These are phyloP conservation scores for Sporisorium iseilematis-ciliati DNA, from an alignment of 1,284 basidiomycete genomes.

Conservation along the genomic window DNA sequence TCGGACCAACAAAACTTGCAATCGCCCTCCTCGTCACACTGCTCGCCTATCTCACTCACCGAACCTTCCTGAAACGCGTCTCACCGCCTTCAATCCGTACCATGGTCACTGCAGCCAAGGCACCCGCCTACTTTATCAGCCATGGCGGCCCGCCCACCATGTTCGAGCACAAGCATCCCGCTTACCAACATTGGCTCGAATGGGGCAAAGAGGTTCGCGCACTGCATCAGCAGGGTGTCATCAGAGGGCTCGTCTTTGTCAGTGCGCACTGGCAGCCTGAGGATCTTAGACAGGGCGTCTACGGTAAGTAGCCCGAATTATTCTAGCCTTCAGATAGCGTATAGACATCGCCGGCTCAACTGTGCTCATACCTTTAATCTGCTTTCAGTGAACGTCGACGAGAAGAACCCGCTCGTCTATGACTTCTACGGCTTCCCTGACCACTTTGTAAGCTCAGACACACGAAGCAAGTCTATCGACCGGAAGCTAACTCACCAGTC, in stretches of 20 bases:
- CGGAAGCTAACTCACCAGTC: not conserved
- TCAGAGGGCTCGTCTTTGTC: constrained; percentile 71
- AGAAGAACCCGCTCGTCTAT: constrained; percentile 70
- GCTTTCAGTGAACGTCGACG: constrained; percentile 66
- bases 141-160: constrained; percentile 71
- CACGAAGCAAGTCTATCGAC: no score
- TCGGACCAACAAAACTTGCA: constrained; percentile 1
- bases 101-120: constrained; percentile 24
- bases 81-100: not conserved
- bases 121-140: constrained; percentile 55
- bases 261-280: constrained; percentile 72
- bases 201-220: constrained; percentile 67
- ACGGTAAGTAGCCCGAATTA: constrained; percentile 19
- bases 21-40: constrained; percentile 16
- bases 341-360: not conserved
- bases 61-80: not conserved
- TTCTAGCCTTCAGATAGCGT: not conserved
- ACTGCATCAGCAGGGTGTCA: constrained; percentile 48
- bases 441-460: constrained; percentile 29
- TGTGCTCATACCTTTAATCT: not conserved
- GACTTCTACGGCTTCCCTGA: constrained; percentile 71
- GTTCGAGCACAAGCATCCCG: constrained; percentile 68
- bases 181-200: constrained; percentile 71
- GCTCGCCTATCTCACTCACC: constrained; percentile 17
- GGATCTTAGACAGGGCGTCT: constrained; percentile 52